These are phyloP conservation scores for Penicillium nordicum DNA, from an alignment of 2,329 filamentous ascomycete genomes.

Conservation along the genomic window DNA sequence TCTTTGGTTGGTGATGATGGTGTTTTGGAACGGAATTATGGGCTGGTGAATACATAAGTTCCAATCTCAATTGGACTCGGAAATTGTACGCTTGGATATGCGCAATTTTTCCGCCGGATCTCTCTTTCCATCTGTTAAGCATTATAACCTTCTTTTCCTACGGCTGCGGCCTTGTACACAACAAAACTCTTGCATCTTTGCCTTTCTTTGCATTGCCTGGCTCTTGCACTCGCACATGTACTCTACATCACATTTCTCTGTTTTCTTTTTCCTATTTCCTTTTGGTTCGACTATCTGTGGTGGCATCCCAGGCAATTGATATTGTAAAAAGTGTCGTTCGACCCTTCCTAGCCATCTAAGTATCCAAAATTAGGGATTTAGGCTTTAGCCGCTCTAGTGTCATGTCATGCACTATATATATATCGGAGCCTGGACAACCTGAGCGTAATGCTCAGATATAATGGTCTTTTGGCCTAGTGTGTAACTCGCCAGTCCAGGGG, in stretches of 20 bases:
- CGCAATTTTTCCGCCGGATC: neutral
- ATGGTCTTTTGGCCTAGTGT: too few relatives aligned
- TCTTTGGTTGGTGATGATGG: conserved; percentile 71
- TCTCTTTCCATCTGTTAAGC: neutral
- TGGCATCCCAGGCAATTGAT: neutral
- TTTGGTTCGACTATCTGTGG: neutral
- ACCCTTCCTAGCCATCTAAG: neutral
- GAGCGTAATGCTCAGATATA: too few relatives aligned
- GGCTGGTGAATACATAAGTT: neutral
- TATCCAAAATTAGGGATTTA: neutral
- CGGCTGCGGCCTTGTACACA: neutral
- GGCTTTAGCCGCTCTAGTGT: too few relatives aligned
- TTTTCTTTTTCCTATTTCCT: neutral
- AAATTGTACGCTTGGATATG: neutral
- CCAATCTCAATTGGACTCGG: neutral
- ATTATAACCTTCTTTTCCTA: neutral
- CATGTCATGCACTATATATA: too few relatives aligned
- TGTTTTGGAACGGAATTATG: neutral
- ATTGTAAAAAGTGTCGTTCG: neutral
- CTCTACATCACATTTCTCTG: neutral
- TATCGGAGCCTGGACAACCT: too few relatives aligned
- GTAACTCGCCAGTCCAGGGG: too few relatives aligned
- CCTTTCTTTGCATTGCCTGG: neutral
- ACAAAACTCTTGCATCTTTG: neutral
- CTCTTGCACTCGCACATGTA: neutral